phyloP scores from a whole-genome alignment of 148 eudicot genomes.

The Persicaria maculosa region DNA sequence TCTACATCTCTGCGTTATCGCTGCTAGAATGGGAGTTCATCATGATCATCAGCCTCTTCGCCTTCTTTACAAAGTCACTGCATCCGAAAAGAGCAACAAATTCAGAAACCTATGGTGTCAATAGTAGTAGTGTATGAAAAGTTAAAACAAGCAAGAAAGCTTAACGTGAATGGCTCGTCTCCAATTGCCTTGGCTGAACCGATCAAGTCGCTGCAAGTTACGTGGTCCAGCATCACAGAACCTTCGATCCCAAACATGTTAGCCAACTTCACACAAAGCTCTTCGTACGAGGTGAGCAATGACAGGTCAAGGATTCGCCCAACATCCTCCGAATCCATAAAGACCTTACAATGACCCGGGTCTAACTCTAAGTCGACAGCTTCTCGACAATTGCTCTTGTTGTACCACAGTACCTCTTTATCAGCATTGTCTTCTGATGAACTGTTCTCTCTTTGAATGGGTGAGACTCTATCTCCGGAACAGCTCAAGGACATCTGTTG shows the following conservation, averaged over 20 bases:
- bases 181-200: slow-evolving; percentile 61
- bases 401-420: slow-evolving; percentile 21
- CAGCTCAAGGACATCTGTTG: slow-evolving; percentile 51
- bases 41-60: slow-evolving; percentile 62
- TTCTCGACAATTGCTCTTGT: slow-evolving; percentile 28
- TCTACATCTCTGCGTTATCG: too few relatives aligned
- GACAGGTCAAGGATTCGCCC: slow-evolving; percentile 66
- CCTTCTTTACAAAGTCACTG: slow-evolving; percentile 70
- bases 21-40: slow-evolving; percentile 2
- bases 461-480: slow-evolving; percentile 29
- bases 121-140: too few relatives aligned
- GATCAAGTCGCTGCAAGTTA: slow-evolving; percentile 39
- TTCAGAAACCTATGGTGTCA: neutral
- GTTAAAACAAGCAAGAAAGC: too few relatives aligned
- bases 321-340: slow-evolving; percentile 57
- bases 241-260: slow-evolving; percentile 51
- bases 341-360: slow-evolving; percentile 56
- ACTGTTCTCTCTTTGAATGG: slow-evolving; percentile 15
- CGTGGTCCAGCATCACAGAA: slow-evolving; percentile 51
- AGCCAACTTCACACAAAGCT: slow-evolving; percentile 46
- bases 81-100: slow-evolving; percentile 9
- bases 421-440: slow-evolving; percentile 50
- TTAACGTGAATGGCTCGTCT: slow-evolving; percentile 61
- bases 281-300: slow-evolving; percentile 54
- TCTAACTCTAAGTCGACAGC: slow-evolving; percentile 43